Evolutionary conservation across 2,329 filamentous ascomycete genomes (phyloP), one percentile per base, ranked within the genome.

Genomic region (Cytospora mali): DNA sequence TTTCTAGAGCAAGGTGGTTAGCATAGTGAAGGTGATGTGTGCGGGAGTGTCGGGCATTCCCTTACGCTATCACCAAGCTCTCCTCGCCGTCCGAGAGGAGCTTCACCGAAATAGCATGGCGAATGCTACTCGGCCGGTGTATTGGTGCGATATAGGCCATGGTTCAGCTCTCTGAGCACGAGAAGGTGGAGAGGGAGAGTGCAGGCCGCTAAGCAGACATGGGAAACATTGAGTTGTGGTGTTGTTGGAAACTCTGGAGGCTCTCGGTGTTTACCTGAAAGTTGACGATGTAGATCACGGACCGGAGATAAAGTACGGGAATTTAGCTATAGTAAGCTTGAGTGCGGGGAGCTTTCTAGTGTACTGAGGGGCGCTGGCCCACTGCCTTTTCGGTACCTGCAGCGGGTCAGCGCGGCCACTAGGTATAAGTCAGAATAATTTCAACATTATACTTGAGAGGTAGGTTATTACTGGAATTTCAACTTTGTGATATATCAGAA

Each of bases 71-170:
- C 58, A 97, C 87, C 66, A 99, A 81, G 70, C 91, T 93, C 70
- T 96, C 90, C 65, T 93, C 86, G 56, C 91, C 86, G 5, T 86
- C 79, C 50, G 85, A 84, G 57, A 96, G 80, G 70, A 98, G 88
- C 69, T 87, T 88, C 65, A 94, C 83, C 72, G 89, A 91, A 68
- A 98, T 76, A 16, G 93, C 94, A 84, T 97, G 91, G 61, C 93
- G 88, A 67, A 97, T 88, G 79, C 92, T 96, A 75, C 92, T 97
- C 27, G 95, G 90, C 70, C 88, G 85, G 76, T 99, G 95, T 62
- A 99, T 95, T 46, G 95, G 93, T 66, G 92, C 93, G 71, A 99
- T 81, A 75, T 98, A 99, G 58, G 95, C 91, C 95, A 99, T 99
- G 61, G 60, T 71, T 68, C 51, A 25, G 50, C 54, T 58, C 13